Base-by-base conservation (phyloP, 1,284 basidiomycete species). In the Testicularia cyperi region DNA sequence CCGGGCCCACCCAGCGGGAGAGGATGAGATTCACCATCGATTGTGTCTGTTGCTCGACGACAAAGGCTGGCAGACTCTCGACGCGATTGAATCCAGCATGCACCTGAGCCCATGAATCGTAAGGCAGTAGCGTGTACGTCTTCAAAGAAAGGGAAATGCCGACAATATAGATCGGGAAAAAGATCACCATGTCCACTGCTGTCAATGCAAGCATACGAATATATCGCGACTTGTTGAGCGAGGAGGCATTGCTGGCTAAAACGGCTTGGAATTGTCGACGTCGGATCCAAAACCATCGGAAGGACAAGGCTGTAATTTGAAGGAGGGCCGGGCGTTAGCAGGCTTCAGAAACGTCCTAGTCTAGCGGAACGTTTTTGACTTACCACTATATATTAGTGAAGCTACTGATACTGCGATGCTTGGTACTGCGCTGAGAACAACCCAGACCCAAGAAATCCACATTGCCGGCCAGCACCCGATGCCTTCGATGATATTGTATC, bases 281-380 rank as follows among this genome's bases (percentile, higher is more conserved):
- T 26, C 47, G 47, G 15, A 51, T 35, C 40, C 35, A 43, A 25
- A 51, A 51, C 47, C 47, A 51, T 29, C 47, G 47, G 18, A 51
- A 51, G 1, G 47, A 40, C 4, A 51, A 32, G 3, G 36, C 47
- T 51, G 35, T 18, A n/a, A n/a, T 5, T 3, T 4, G 15, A 33
- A 7, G 2, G 20, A 24, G 6, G 34, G 16, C 12, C 30, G 18
- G 24, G 3, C 4, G 27, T 36, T 28, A 36, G 22, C 20, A n/a
- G 2, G 4, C n/a, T 7, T 13, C 13, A 21, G 7, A 15, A 29
- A 24, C 18, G 6, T 7, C 5, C 9, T 3, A 14, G 7, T 13
- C 21, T 9, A 25, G 13, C n/a, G n/a, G n/a, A n/a, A n/a, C n/a
- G n/a, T n/a, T 0, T 4, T 14, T 4, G n/a, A 51, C 47, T 16